Base-by-base conservation (phyloP, 306 rosid genomes). In the Prosopis cineraria region DNA sequence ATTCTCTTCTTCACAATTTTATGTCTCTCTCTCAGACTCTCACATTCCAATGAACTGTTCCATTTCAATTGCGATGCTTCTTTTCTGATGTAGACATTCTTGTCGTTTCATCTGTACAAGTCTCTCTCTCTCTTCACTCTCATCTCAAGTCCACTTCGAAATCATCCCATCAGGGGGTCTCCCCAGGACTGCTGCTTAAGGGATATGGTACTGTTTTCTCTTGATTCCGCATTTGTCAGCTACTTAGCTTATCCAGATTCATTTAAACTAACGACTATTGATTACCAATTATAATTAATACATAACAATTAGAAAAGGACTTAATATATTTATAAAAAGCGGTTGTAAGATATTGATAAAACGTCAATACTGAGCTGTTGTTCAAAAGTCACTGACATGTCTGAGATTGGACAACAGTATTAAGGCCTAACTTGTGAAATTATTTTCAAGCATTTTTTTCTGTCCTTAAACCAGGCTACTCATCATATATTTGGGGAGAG, bases 81-180 rank as follows among this genome's bases (percentile, higher is more conserved):
- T 76, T 81, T 62, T 77, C 58, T 68, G 71, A 66, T 37, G 47
- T 25, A 47, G 64, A 81, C 70, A 63, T 20, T 27, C 33, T 72
- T 67, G 68, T 44, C 66, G 64, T 68, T 72, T 67, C 77, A 0
- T 39, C 53, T 29, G 75, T 43, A 79, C 62, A 41, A 69, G 37
- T 9, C 78, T 74, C 65, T 44, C n/a, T 62, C 34, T 39, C 30
- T 37, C 66, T 52, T 67, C 72, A 8, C 50, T 19, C 60, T 31
- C 59, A n/a, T 24, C 62, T 40, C 17, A 60, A 58, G 22, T 48
- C 25, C 78, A 43, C 40, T 39, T 39, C 11, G 8, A 40, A 67
- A 40, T 37, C 69, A 33, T 64, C 30, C 10, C 47, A n/a, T 73
- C 20, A 62, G 52, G 74, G 65, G 58, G 62, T 44, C 39, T 31